Evolutionary conservation across 139 green algal species (phyloP), one percentile per base, ranked within the genome.

Genomic region (Chlorella sp.): DNA sequence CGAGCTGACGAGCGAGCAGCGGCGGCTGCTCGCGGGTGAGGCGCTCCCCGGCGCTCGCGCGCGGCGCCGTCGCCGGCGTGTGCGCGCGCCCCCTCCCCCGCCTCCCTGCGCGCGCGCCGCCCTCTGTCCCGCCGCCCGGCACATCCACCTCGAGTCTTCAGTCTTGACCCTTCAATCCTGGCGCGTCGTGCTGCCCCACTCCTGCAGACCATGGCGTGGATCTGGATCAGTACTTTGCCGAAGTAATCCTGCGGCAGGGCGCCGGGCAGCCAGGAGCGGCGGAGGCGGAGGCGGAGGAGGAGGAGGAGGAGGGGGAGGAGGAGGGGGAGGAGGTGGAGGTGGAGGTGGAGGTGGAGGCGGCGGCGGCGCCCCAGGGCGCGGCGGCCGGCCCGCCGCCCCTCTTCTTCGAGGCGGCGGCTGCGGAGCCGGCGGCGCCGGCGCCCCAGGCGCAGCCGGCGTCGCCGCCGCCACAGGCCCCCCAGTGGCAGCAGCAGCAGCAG

Each of bases 191-290:
- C n/a, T n/a, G n/a, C n/a, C n/a, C n/a, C n/a, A n/a, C n/a, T n/a
- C n/a, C n/a, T n/a, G n/a, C n/a, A n/a, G n/a, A n/a, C n/a, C 53
- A 46, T 17, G 50, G 36, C 4, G 35, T 74, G 1, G 67, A 74
- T 36, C 50, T 74, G 36, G 50, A 74, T 23, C 17, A 40, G 25
- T 74, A 74, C 36, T 50, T 48, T n/a, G n/a, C n/a, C n/a, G n/a
- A n/a, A n/a, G n/a, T n/a, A n/a, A n/a, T n/a, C n/a, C n/a, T n/a
- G n/a, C n/a, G n/a, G n/a, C n/a, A n/a, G n/a, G n/a, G n/a, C n/a
- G n/a, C n/a, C n/a, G n/a, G n/a, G n/a, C n/a, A n/a, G n/a, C n/a
- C n/a, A 67, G 60, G 36, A 27, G 36, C 56, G 23, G 29, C 29
- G 56, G 56, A 29, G 56, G 23, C 11, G 29, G 7, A 42, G 29